Percentiles rank a stretch among this genome's conserved stretches.
phyloP scores from a whole-genome alignment of 1,139 yeast species.

The Zygosaccharomyces sapae region DNA sequence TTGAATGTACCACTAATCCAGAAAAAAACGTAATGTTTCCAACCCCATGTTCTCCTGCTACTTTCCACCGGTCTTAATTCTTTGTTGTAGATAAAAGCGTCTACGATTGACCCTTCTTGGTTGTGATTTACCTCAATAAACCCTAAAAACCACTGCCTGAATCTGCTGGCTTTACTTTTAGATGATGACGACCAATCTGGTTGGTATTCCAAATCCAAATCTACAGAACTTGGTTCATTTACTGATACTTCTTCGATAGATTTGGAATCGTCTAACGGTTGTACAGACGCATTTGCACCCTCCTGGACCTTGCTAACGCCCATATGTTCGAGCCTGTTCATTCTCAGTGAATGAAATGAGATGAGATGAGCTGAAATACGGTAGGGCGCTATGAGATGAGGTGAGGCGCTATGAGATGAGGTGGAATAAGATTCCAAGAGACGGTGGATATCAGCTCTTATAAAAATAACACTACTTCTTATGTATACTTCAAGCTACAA shows the following conservation, averaged over 20 bases:
- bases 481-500: no score
- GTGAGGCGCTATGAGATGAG: no score
- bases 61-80: conserved; percentile 70
- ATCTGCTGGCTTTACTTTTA: background rate
- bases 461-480: no score
- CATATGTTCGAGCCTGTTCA: background rate
- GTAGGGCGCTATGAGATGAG: background rate
- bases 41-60: conserved; percentile 65
- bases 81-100: conserved; percentile 60
- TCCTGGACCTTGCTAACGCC: background rate
- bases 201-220: background rate
- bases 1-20: conserved; percentile 88
- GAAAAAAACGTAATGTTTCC: conserved; percentile 73
- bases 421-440: background rate
- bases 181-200: background rate
- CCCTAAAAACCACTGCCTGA: conserved; percentile 10
- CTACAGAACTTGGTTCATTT: conserved; percentile 1
- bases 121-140: conserved; percentile 19
- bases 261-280: background rate
- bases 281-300: background rate
- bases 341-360: background rate
- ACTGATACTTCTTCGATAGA: background rate
- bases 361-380: background rate
- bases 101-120: conserved; percentile 29
- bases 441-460: background rate